Conservation (phyloP, 768 basidiomycete species). For the Lentinula sp. region DNA sequence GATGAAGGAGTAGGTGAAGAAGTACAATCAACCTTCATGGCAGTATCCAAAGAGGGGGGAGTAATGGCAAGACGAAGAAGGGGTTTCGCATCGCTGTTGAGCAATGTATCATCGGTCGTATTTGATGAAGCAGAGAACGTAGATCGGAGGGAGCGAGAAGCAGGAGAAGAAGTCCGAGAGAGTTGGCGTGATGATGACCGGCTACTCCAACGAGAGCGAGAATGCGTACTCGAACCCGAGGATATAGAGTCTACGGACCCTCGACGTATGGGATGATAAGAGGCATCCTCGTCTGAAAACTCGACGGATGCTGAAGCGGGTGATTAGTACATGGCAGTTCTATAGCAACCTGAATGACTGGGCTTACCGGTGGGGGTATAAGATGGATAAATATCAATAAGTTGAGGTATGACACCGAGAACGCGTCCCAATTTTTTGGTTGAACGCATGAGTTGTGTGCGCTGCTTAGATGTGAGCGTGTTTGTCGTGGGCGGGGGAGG, state of each 20-base stretch:
- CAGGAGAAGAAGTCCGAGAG: background rate
- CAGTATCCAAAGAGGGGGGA: background rate
- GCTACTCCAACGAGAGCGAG: background rate
- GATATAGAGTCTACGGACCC: conserved; percentile 1
- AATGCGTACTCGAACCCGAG: background rate
- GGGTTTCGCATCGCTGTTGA: conserved; percentile 9
- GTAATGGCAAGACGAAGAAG: conserved; percentile 13
- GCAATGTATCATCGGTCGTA: background rate
- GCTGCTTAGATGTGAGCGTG: conserved; percentile 41
- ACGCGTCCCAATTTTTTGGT: conserved; percentile 56
- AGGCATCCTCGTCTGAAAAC: background rate
- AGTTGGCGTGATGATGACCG: background rate
- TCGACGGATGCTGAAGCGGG: background rate
- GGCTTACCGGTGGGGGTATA: conserved; percentile 15
- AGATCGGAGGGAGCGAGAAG: background rate
- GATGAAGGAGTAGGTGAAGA: background rate
- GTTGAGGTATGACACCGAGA: conserved; percentile 53
- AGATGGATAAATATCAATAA: conserved; percentile 30
- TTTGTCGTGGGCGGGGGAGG: conserved; percentile 56
- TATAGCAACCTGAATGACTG: background rate
- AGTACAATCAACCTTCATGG: background rate
- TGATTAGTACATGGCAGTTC: background rate
- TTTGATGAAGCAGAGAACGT: background rate
- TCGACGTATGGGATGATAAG: background rate
- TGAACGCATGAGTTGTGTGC: conserved; percentile 49